phyloP scores from a whole-genome alignment of 495 filamentous ascomycete species.

The Penicillium angulare region DNA sequence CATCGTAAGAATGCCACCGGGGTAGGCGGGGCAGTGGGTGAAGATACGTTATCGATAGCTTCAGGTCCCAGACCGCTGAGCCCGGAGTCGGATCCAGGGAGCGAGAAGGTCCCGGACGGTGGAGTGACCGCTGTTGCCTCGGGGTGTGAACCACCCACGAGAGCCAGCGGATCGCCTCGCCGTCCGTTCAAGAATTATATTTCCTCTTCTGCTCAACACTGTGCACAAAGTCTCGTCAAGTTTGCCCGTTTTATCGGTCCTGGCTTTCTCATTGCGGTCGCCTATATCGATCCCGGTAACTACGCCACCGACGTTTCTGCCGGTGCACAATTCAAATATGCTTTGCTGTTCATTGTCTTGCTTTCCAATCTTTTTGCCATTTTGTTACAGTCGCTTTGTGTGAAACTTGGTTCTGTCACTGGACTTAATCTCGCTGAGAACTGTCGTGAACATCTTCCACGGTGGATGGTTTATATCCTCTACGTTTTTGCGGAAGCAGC shows the following conservation, averaged over 20 bases:
- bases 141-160: conserved; percentile 34
- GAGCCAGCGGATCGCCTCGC: conserved; percentile 38
- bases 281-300: conserved; percentile 81
- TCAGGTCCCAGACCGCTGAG: conserved; percentile 22
- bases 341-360: conserved; percentile 76
- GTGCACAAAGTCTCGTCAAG: conserved; percentile 48
- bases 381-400: conserved; percentile 75
- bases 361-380: conserved; percentile 84
- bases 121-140: conserved; percentile 37
- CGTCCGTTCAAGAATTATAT: conserved; percentile 30
- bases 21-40: conserved; percentile 16
- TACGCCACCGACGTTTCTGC: conserved; percentile 82
- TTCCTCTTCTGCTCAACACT: conserved; percentile 12
- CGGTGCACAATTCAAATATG: conserved; percentile 62
- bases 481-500: conserved; percentile 76
- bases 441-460: conserved; percentile 70
- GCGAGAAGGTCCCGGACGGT: conserved; percentile 28
- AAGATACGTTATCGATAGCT: conserved; percentile 27
- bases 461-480: conserved; percentile 71
- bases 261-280: conserved; percentile 80
- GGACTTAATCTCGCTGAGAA: conserved; percentile 79
- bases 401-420: conserved; percentile 83
- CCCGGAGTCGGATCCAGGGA: conserved; percentile 20
- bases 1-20: conserved; percentile 33
- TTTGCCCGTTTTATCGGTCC: conserved; percentile 80